Evolutionary conservation across 805 yeast genomes (phyloP), one percentile per base, ranked within the genome.

Genomic region (Kregervanrija pseudodelftensis): DNA sequence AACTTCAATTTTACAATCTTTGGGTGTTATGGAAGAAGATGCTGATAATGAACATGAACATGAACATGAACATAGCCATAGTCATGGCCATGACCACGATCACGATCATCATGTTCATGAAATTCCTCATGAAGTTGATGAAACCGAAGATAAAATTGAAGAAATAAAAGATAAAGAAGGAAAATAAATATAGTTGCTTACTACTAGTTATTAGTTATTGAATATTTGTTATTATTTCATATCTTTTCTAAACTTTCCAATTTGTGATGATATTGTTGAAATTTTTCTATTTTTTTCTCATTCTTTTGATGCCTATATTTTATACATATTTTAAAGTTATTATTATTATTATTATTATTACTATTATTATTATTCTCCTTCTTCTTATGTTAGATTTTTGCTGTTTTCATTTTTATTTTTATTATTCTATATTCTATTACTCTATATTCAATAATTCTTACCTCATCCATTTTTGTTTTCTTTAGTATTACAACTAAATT

Each of bases 1-100:
- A 17, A 77, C 78, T 47, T 77, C 81, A n/a, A 73, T 80, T 55
- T 66, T 81, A 56, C 82, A 82, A 28, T 68, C 74, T 8, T 55
- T 71, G 37, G 72, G 72, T 35, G 69, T 65, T 30, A 66, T 66
- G 43, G 65, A 65, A 30, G 66, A 58, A 28, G 66, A 61, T 32
- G 64, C 57, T 15, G 60, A 56, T 14, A 64, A 57, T 3, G 53
- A 55, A 12, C 55, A 52, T 8, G 61, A 55, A 16, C 54, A 51
- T 16, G 56, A 50, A 22, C 57, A 53, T 36, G 60, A 55, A 51
- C 62, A 52, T 32, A 44, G 48, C 13, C 42, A 43, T 28, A 33
- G 39, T 17, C 22, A n/a, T n/a, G n/a, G n/a, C n/a, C n/a, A n/a
- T n/a, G 42, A 33, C 5, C 22, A 17, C 22, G 22, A 17, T 17